Base-by-base conservation (phyloP, 148 eudicot genomes). In the Drosera capensis region DNA sequence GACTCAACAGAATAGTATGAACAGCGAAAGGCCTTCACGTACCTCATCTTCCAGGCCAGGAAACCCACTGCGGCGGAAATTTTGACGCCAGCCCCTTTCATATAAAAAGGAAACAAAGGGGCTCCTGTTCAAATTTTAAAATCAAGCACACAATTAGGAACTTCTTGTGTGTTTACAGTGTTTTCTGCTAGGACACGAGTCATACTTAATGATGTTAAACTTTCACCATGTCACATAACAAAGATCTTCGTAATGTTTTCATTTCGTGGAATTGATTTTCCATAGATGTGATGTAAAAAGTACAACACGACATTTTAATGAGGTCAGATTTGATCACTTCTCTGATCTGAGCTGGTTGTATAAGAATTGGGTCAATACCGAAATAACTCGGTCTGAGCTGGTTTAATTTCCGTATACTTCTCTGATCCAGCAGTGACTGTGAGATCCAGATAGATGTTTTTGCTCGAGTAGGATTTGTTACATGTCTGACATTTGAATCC, bases 1-100 rank as follows among this genome's bases (percentile, higher is more conserved):
- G 18, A 38, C 20, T 13, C 54, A 8, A 28, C 29, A 48, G 23
- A 29, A 58, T 17, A 31, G 7, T 12, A 19, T 30, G 39, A 25
- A 20, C 25, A 3, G 24, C 25, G 2, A 41, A 25, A 54, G 43
- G 8, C n/a, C n/a, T 30, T 46, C 17, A 34, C 52, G 59, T 63
- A 92, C 99, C 99, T 92, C 99, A 68, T 92, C 90, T 59, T 92
- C 94, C 22, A 70, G 80, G 45, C 97, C 97, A 24, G 97, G 97
- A 55, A 84, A 90, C 52, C 97, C 97, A 65, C 82, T 68, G 36
- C 58, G 67, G 62, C 45, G 78, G 42, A 90, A 90, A 62, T 78
- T 90, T 60, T 90, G 99, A 39, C 99, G 93, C 99, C 99, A 92
- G 38, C 99, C 99, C 31, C 99, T 77, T 63, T 92, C 99, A 49